Evolutionary conservation across 306 rosid genomes (phyloP).

Genomic region (Fagus sylvatica): DNA sequence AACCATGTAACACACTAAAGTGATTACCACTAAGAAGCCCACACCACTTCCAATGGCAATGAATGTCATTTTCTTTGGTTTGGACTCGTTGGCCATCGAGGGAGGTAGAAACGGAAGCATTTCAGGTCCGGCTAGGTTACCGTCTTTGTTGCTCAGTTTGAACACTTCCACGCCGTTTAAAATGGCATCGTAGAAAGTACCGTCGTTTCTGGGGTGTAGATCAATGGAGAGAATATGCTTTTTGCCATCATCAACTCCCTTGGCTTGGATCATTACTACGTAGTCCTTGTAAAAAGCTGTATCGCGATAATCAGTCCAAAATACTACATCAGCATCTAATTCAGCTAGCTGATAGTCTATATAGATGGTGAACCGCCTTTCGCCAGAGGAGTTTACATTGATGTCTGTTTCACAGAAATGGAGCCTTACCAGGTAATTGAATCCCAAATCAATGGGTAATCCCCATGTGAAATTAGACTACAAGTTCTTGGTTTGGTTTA

Average conservation of each 20-base stretch:
- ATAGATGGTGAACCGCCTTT: background rate
- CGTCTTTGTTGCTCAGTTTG: slow-evolving; percentile 9
- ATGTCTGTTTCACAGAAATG: background rate
- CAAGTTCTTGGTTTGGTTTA: rapidly evolving
- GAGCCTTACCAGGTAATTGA: background rate
- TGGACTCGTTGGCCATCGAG: background rate
- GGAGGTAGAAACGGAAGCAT: background rate
- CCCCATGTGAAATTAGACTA: rapidly evolving
- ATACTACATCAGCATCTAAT: rapidly evolving
- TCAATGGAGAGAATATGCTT: background rate
- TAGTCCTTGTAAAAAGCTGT: background rate
- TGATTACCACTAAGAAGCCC: background rate
- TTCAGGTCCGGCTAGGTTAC: slow-evolving; percentile 2
- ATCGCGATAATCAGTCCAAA: rapidly evolving
- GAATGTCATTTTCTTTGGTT: background rate
- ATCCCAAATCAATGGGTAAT: background rate
- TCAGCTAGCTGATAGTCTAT: background rate
- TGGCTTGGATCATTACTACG: background rate
- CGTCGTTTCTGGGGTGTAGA: background rate
- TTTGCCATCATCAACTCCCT: background rate
- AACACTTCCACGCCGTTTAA: slow-evolving; percentile 17
- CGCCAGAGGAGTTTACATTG: rapidly evolving
- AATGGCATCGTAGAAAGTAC: background rate
- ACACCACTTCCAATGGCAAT: no score
- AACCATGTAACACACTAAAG: background rate